Conservation (phyloP, 768 basidiomycete species). For the Phaeotremella skinneri region DNA sequence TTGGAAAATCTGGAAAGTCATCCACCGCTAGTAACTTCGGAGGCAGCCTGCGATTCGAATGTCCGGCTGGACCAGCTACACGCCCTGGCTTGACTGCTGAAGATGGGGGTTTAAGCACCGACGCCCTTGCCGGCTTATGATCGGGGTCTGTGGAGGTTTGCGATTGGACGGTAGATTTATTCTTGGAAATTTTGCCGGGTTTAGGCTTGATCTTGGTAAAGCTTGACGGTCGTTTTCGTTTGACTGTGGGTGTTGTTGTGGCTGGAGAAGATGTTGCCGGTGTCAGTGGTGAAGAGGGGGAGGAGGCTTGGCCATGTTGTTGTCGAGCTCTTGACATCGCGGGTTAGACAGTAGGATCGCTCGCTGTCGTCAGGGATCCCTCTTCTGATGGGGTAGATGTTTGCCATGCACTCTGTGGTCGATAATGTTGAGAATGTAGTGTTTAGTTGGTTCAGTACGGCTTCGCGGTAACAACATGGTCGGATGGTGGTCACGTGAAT, state of each 20-base stretch:
- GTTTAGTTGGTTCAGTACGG: neutral
- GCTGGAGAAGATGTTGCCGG: neutral
- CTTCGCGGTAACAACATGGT: neutral
- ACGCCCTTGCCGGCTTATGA: no score
- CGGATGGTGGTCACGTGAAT: neutral
- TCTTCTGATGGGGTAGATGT: no score
- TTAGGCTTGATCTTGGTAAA: no score
- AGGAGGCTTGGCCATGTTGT: neutral
- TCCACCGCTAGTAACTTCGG: neutral
- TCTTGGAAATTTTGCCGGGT: no score
- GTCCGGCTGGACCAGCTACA: no score
- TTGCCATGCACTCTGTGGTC: no score
- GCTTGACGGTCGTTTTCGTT: neutral
- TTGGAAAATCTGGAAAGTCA: neutral
- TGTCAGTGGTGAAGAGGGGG: neutral
- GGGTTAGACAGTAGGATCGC: no score
- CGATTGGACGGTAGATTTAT: no score
- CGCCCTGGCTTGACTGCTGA: no score
- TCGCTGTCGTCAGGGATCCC: neutral
- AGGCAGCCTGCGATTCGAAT: no score
- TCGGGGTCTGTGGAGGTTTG: no score
- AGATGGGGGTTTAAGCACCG: no score
- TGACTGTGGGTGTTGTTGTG: neutral
- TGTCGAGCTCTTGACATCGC: neutral
- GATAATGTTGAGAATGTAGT: neutral